phyloP scores from a whole-genome alignment of 495 filamentous ascomycete genomes.

The Articulospora tetracladia region DNA sequence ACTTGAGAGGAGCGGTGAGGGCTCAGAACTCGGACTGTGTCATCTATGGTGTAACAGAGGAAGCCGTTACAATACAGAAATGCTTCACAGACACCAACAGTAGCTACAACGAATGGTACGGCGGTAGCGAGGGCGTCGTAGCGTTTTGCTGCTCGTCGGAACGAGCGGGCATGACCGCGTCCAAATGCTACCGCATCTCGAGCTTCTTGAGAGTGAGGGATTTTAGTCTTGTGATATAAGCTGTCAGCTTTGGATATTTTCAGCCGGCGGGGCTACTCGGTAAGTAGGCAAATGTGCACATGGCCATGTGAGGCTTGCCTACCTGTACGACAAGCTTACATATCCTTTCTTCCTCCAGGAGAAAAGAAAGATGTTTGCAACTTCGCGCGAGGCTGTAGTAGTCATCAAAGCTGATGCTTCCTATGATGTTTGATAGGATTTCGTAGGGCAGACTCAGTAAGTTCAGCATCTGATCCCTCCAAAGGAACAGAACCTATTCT shows the following conservation, averaged over 20 bases:
- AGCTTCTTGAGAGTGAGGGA: slow-evolving; percentile 56
- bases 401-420: slow-evolving; percentile 49
- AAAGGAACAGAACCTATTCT: slow-evolving; percentile 1
- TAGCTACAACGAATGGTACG: slow-evolving; percentile 55
- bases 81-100: slow-evolving; percentile 54
- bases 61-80: slow-evolving; percentile 63
- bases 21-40: slow-evolving; percentile 60
- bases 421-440: slow-evolving; percentile 56
- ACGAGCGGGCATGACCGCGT: slow-evolving; percentile 48
- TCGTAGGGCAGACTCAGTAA: slow-evolving; percentile 53
- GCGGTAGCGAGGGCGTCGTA: slow-evolving; percentile 59
- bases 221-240: slow-evolving; percentile 40
- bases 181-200: slow-evolving; percentile 40
- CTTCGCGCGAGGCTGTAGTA: slow-evolving; percentile 43
- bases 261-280: background rate
- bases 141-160: slow-evolving; percentile 57
- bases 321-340: slow-evolving; percentile 31
- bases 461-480: slow-evolving; percentile 16
- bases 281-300: background rate
- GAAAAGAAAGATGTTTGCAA: slow-evolving; percentile 47
- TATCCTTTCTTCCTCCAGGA: slow-evolving; percentile 58
- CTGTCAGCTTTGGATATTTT: slow-evolving; percentile 16
- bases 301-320: background rate
- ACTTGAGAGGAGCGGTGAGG: slow-evolving; percentile 43
- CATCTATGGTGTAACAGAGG: slow-evolving; percentile 55